Evolutionary conservation across 2,329 filamentous ascomycete species (phyloP).

Genomic region (Colletotrichum sublineola): DNA sequence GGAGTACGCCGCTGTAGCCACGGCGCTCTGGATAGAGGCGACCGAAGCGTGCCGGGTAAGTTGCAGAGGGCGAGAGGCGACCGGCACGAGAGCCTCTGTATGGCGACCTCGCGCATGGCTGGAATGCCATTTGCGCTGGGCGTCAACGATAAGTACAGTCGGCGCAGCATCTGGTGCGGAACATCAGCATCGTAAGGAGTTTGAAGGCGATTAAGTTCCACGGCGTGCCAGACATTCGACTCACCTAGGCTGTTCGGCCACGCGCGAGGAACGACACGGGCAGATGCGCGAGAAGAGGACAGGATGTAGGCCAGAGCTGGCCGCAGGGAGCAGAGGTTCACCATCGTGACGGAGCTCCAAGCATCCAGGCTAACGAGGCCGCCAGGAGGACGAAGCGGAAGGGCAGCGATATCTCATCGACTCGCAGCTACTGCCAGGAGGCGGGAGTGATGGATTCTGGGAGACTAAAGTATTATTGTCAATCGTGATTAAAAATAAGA

Average conservation of each 20-base stretch:
- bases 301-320: constrained; percentile 36
- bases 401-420: constrained; percentile 34
- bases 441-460: neutral
- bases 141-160: constrained; percentile 2
- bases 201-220: constrained; percentile 9
- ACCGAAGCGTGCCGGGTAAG: constrained; percentile 53
- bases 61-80: constrained; percentile 51
- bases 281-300: constrained; percentile 30
- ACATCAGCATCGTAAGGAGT: constrained; percentile 16
- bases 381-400: constrained; percentile 29
- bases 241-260: constrained; percentile 29
- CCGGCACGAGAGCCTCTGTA: constrained; percentile 48
- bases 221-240: constrained; percentile 3
- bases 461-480: neutral
- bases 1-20: constrained; percentile 52
- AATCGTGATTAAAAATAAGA: neutral
- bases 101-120: constrained; percentile 52
- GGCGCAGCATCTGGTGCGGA: constrained; percentile 24
- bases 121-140: constrained; percentile 53
- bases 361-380: constrained; percentile 37
- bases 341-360: constrained; percentile 35
- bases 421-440: constrained; percentile 26
- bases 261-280: constrained; percentile 30
- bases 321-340: constrained; percentile 36
- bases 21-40: constrained; percentile 45